Evolutionary conservation across 495 filamentous ascomycete genomes (phyloP), one percentile per base, ranked within the genome.

Genomic region (Wilcoxina mikolae): DNA sequence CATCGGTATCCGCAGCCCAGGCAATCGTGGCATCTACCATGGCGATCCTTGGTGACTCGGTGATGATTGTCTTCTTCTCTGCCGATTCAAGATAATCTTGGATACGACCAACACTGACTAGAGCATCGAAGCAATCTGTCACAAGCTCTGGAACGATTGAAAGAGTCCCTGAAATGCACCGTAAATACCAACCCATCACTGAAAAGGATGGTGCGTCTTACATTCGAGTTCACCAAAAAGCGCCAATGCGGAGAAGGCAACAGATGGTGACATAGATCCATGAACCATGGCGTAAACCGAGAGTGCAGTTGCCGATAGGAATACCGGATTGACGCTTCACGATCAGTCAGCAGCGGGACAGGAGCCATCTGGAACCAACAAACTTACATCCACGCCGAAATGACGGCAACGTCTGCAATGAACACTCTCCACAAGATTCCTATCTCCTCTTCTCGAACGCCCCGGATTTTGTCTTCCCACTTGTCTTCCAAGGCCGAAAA

Each of bases 401-500:
- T 38, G n/a, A 52, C 29, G 7, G 24, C 62, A 24, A 68, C 70
- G 56, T 83, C 84, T 43, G 73, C 73, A 53, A 72, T 64, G 55
- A 85, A 89, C 0, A 78, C 72, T 22, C 68, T 73, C 79, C 84
- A 84, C 33, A 84, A 71, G 1, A 75, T 76, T 0, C 57, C 53
- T 0, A 94, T 75, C 60, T 94, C 87, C 24, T 73, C 72, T 11
- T 77, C 74, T 60, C 87, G 74, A 23, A 78, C 76, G 4, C 71
- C 71, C n/a, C 69, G 64, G 51, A 94, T 86, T 52, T 79, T 81
- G n/a, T 73, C 68, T 67, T 89, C 76, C 87, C 87, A 94, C 56
- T 84, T 78, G 15, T 71, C 66, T 62, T 94, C 87, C n/a, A 86
- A 66, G 9, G 85, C 86, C 0, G 84, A 84, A 59, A 94, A 89